A percentile compares a stretch with the other conserved stretches of the same genome.
Evolutionary conservation across 495 filamentous ascomycete genomes (phyloP).

Genomic region (Podospora pseudoanserina): DNA sequence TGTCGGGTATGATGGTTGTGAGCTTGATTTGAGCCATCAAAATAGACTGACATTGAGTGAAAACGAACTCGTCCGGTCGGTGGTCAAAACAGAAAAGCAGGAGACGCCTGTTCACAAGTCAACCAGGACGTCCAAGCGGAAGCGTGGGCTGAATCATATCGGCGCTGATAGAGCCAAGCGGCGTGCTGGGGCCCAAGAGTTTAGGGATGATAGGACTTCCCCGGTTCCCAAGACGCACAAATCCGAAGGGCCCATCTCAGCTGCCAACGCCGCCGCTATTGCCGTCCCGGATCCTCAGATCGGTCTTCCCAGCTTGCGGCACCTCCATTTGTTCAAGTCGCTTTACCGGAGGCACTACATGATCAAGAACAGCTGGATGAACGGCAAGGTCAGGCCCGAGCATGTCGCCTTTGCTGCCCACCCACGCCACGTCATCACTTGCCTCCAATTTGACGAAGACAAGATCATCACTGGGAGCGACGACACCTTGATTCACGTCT

Average conservation of each 20-base stretch:
- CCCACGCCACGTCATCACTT: constrained; percentile 94
- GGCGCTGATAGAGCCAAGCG: constrained; percentile 53
- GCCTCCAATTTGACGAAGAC: constrained; percentile 93
- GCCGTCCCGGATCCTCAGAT: constrained; percentile 79
- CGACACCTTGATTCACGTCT: constrained; percentile 97
- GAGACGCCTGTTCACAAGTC: constrained; percentile 20
- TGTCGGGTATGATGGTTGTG: constrained; percentile 66
- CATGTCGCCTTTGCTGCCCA: constrained; percentile 96
- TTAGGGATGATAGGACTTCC: constrained; percentile 35
- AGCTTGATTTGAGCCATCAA: constrained; percentile 68
- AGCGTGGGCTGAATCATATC: constrained; percentile 38
- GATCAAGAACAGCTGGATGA: constrained; percentile 88
- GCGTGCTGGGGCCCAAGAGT: constrained; percentile 45
- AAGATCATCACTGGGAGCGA: constrained; percentile 98
- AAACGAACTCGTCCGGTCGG: constrained; percentile 42
- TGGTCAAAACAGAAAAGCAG: constrained; percentile 33
- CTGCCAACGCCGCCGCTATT: constrained; percentile 73
- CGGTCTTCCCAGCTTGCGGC: constrained; percentile 71
- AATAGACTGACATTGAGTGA: constrained; percentile 46
- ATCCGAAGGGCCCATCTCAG: constrained; percentile 79
- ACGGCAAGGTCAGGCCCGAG: constrained; percentile 74
- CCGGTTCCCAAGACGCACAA: constrained; percentile 38
- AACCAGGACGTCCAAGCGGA: constrained; percentile 39
- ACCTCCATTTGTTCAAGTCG: constrained; percentile 91
- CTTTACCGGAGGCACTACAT: constrained; percentile 89